Evolutionary conservation across 768 basidiomycete species (phyloP).

Genomic region (Leccinum disarticulatum): DNA sequence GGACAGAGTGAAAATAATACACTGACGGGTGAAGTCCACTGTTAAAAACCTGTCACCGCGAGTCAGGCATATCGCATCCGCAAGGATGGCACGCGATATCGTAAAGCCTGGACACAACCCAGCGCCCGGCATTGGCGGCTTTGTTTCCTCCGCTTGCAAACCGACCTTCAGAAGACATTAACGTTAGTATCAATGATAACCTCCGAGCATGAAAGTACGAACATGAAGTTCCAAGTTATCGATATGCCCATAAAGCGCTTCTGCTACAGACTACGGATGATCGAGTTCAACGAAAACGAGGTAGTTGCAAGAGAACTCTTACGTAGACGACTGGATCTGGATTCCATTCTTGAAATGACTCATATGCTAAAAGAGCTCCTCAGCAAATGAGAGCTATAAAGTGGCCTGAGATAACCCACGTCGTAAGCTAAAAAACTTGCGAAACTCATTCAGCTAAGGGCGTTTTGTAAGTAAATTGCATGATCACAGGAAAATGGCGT

Average conservation of each 20-base stretch:
- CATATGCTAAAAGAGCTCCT: constrained; percentile 46
- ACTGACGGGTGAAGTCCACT: constrained; percentile 71
- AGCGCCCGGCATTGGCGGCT: constrained; percentile 60
- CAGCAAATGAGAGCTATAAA: constrained; percentile 1
- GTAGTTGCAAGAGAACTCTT: constrained; percentile 17
- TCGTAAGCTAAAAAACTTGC: constrained; percentile 68
- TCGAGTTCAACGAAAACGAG: neutral
- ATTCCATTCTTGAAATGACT: constrained; percentile 72
- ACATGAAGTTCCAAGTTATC: constrained; percentile 81
- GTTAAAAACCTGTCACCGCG: constrained; percentile 83
- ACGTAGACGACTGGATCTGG: constrained; percentile 56
- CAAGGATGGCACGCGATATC: constrained; percentile 77
- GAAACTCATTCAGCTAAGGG: constrained; percentile 64
- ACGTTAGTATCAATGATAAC: neutral
- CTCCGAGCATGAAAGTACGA: constrained; percentile 15
- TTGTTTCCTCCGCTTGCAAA: constrained; percentile 72
- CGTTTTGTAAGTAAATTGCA: neutral
- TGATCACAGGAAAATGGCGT: neutral
- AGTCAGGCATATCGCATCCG: constrained; percentile 71
- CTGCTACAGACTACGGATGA: constrained; percentile 52
- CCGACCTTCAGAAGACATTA: constrained; percentile 45
- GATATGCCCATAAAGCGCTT: constrained; percentile 65
- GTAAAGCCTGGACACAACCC: constrained; percentile 84
- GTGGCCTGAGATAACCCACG: constrained; percentile 40
- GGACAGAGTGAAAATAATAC: neutral